These are phyloP conservation scores for Suillus hirtellus DNA, from an alignment of 768 basidiomycete species.

Conservation along the genomic window DNA sequence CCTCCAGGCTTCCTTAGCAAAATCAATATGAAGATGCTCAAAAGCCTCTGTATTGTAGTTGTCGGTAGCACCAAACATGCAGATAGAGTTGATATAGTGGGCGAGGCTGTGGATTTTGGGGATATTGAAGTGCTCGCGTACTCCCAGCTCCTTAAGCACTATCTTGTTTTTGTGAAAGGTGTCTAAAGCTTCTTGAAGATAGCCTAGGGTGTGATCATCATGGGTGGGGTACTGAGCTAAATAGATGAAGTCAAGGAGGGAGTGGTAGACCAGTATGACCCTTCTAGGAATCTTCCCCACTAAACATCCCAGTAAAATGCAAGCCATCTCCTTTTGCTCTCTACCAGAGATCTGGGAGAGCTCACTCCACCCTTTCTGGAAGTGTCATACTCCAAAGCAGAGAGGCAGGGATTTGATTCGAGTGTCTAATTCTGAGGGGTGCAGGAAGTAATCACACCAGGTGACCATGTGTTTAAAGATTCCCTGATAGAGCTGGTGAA, in stretches of 20 bases:
- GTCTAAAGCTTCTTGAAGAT: slow-evolving; percentile 15
- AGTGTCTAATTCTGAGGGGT: too few species aligned
- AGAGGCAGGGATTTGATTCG: too few species aligned
- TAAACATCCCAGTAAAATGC: slow-evolving; percentile 21
- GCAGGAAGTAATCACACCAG: slow-evolving; percentile 14
- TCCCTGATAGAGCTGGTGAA: slow-evolving; percentile 31
- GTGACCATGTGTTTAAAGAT: slow-evolving; percentile 29
- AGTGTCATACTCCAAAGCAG: not conserved
- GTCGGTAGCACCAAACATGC: slow-evolving; percentile 36
- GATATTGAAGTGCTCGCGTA: slow-evolving; percentile 14
- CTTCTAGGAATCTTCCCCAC: too few species aligned
- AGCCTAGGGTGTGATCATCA: slow-evolving; percentile 26
- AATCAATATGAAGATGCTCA: slow-evolving; percentile 32
- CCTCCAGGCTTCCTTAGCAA: slow-evolving; percentile 38
- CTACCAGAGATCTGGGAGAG: not conserved
- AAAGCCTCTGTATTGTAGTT: slow-evolving; percentile 37
- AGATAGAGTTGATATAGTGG: slow-evolving; percentile 14
- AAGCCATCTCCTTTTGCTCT: not conserved
- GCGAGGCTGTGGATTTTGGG: slow-evolving; percentile 13
- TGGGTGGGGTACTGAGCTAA: slow-evolving; percentile 38
- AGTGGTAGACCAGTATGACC: slow-evolving; percentile 20
- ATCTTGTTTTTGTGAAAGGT: not conserved
- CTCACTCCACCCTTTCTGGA: not conserved
- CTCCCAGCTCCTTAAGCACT: not conserved
- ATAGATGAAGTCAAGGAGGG: slow-evolving; percentile 37